Evolutionary conservation across 805 yeast genomes (phyloP), one percentile per base, ranked within the genome.

Genomic region (Scheffersomyces spartinae): DNA sequence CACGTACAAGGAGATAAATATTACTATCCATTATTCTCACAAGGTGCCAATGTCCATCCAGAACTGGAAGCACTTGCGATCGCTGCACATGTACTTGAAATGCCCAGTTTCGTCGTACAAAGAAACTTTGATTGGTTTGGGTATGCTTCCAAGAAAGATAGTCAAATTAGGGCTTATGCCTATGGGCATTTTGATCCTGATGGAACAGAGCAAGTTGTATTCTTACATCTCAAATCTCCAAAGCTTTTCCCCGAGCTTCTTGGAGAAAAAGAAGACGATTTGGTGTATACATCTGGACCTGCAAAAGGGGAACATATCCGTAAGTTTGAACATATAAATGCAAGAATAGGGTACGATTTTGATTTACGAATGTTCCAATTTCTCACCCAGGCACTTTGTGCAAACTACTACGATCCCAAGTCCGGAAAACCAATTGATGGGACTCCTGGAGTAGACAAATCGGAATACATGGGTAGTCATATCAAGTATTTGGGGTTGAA

Each of bases 1-100:
- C 78, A 79, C 37, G 48, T 72, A 1, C 53, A 40, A 45, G 86
- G 88, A 0, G 84, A 84, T 1, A 47, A 58, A 6, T 72, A 65
- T 50, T 79, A 71, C 45, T 79, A 78, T 39, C 77, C 75, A 7
- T 47, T 79, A 30, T 57, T 79, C 35, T 68, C 82, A 0, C 86
- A 77, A 42, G 83, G 83, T 4, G 60, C 71, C 14, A 74, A 83
- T 1, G 88, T 88, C 15, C 80, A 78, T 53, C 86, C 88, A 26
- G 88, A 79, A 42, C 79, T 79, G 43, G 88, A 79, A 41, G 76
- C 88, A 0, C 77, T 75, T 36, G 64, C 72, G 20, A 71, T 78
- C 7, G 85, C 83, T 2, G 81, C 85, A 3, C 59, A 63, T 27
- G 74, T 54, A 1, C 40, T 69, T 40, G 36, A 47, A 0, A 49